Evolutionary conservation across 2,329 filamentous ascomycete genomes (phyloP).

Genomic region (Aquanectria penicillioides): DNA sequence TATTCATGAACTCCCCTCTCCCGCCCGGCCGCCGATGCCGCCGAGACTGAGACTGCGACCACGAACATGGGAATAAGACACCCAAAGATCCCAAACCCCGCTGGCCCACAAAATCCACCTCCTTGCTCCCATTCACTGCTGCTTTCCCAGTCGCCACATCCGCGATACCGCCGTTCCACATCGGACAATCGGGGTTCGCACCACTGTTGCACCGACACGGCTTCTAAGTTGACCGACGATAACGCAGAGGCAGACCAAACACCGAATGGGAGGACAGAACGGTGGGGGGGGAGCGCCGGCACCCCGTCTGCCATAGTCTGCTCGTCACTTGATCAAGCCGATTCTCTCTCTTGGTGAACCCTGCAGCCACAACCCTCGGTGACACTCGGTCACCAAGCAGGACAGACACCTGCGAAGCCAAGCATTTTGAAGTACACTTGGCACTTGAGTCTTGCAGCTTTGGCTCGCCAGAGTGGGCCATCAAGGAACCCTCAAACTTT

Average conservation of each 20-base stretch:
- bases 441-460: conserved; percentile 3
- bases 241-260: background rate
- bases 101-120: background rate
- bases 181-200: conserved; percentile 9
- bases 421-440: background rate
- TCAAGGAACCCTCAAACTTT: conserved; percentile 2
- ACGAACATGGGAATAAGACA: conserved; percentile 5
- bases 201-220: background rate
- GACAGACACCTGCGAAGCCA: conserved; percentile 1
- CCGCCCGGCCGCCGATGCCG: conserved; percentile 18
- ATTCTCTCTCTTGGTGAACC: too few relatives aligned
- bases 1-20: background rate
- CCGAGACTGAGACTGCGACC: too few relatives aligned
- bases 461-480: conserved; percentile 4
- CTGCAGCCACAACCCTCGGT: too few relatives aligned
- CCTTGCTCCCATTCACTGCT: background rate
- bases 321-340: too few relatives aligned
- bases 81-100: background rate
- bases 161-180: background rate
- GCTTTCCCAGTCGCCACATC: conserved; percentile 5
- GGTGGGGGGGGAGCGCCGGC: too few relatives aligned
- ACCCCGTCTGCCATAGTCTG: too few relatives aligned
- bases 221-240: background rate
- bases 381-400: conserved; percentile 1
- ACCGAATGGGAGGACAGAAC: background rate